Percentiles rank a stretch among this genome's conserved stretches.
phyloP scores from a whole-genome alignment of 495 filamentous ascomycete species.

The Trichoderma asperelloides region DNA sequence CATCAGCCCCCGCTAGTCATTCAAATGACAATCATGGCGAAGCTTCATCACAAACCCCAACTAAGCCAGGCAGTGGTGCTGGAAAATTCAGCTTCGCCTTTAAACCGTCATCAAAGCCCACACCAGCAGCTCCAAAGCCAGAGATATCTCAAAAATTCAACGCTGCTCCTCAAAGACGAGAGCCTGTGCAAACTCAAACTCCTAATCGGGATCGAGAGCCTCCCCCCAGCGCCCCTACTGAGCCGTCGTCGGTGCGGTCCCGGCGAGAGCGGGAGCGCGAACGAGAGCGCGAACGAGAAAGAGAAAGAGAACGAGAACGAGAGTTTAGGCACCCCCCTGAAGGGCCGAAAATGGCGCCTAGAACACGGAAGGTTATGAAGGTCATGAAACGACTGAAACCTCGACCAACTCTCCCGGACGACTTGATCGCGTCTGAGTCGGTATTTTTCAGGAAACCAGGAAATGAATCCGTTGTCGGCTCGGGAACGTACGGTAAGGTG shows the following conservation, averaged over 20 bases:
- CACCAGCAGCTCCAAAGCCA: constrained; percentile 53
- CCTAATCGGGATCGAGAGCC: constrained; percentile 14
- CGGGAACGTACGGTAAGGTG: constrained; percentile 92
- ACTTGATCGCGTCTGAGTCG: constrained; percentile 68
- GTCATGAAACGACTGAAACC: constrained; percentile 62
- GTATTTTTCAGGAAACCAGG: constrained; percentile 89
- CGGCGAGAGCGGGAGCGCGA: constrained; percentile 18
- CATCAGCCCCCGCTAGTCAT: constrained; percentile 45
- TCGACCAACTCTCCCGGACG: constrained; percentile 57
- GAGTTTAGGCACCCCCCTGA: constrained; percentile 7
- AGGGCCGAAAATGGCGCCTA: constrained; percentile 30
- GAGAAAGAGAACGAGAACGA: constrained; percentile 16
- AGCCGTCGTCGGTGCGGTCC: constrained; percentile 24
- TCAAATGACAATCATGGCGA: constrained; percentile 32
- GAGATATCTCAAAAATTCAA: constrained; percentile 68
- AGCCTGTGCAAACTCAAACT: constrained; percentile 16
- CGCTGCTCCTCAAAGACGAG: constrained; percentile 36
- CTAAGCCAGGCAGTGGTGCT: constrained; percentile 42
- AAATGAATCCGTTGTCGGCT: constrained; percentile 89
- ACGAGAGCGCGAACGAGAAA: constrained; percentile 18
- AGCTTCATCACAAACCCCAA: constrained; percentile 39
- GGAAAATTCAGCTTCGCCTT: constrained; percentile 85
- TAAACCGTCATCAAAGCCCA: constrained; percentile 56
- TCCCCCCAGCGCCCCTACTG: constrained; percentile 16
- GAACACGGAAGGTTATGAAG: constrained; percentile 54